A percentile compares a stretch with the other conserved stretches of the same genome.
phyloP scores from a whole-genome alignment of 1,139 yeast species.

The Zygosaccharomyces sapae region DNA sequence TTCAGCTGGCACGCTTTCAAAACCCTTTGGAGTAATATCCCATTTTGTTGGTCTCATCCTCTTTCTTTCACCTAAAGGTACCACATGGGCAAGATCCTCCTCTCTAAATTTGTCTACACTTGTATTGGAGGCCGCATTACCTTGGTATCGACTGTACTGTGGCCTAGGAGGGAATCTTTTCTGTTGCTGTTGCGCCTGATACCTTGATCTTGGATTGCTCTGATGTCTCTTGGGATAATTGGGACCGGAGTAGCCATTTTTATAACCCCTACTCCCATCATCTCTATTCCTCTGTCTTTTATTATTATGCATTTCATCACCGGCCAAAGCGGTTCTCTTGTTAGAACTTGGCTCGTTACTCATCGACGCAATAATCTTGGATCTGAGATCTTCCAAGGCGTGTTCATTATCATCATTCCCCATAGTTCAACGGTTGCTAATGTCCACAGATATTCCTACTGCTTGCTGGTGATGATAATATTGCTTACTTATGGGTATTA shows the following conservation, averaged over 20 bases:
- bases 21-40: constrained; percentile 74
- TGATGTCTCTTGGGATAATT: constrained; percentile 1
- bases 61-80: constrained; percentile 43
- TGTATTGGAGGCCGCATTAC: not conserved
- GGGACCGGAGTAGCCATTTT: constrained; percentile 8
- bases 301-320: constrained; percentile 3
- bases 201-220: constrained; percentile 1
- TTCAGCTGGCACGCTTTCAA: constrained; percentile 71
- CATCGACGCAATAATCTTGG: constrained; percentile 32
- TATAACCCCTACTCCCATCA: constrained; percentile 12
- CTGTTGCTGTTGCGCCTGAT: constrained; percentile 5
- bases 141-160: not conserved
- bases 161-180: constrained; percentile 1
- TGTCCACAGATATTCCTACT: not conserved
- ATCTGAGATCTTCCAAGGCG: constrained; percentile 27
- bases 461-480: not conserved
- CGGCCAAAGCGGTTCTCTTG: constrained; percentile 8
- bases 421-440: constrained; percentile 4
- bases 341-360: constrained; percentile 7
- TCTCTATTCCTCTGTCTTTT: constrained; percentile 11
- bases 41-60: constrained; percentile 54
- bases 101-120: constrained; percentile 9
- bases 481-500: not conserved
- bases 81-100: constrained; percentile 35
- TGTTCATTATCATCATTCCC: constrained; percentile 12